Evolutionary conservation across 495 filamentous ascomycete species (phyloP), one percentile per base, ranked within the genome.

Genomic region (Xylaria acuta): DNA sequence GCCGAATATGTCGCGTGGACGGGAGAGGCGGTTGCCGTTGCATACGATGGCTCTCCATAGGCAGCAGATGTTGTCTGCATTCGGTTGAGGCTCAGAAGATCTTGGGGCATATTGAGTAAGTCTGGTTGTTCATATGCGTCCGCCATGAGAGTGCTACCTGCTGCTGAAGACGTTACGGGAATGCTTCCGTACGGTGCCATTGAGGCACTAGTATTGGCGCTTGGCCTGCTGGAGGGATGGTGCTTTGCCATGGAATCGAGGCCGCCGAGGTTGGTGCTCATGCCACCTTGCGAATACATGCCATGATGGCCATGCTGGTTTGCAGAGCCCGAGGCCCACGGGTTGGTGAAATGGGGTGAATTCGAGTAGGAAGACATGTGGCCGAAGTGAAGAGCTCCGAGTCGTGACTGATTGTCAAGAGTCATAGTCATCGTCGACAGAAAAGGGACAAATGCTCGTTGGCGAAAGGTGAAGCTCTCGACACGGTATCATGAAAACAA

Each of bases 311-410:
- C 79, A 71, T 76, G 73, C 71, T 85, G 83, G 56, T 85, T 84
- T 62, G 89, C 83, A 25, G 91, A 87, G 36, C 90, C 86, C 68
- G 91, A 84, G 69, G 85, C 86, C 95, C 95, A 98, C 20, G 95
- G 95, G 80, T 98, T 94, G 78, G 93, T 94, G 85, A 98, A 98
- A 78, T 95, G 92, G 62, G 94, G 93, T 58, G 89, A 81, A 64
- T 85, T 91, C 45, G 81, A 80, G 78, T 84, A 85, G 77, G 89
- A 87, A 84, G 85, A 84, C 83, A 87, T 85, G 81, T 90, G 90
- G 81, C 95, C 92, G 86, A 95, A 97, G 81, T 89, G 88, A 86
- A 95, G 89, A 75, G 88, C 88, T 84, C 93, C 90, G 82, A 93
- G 91, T 85, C 93, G 94, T 86, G 93, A 92, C 82, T 95, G 87